Conservation (phyloP, 2,329 filamentous ascomycete genomes). For the Teratosphaeria zuluensis region DNA sequence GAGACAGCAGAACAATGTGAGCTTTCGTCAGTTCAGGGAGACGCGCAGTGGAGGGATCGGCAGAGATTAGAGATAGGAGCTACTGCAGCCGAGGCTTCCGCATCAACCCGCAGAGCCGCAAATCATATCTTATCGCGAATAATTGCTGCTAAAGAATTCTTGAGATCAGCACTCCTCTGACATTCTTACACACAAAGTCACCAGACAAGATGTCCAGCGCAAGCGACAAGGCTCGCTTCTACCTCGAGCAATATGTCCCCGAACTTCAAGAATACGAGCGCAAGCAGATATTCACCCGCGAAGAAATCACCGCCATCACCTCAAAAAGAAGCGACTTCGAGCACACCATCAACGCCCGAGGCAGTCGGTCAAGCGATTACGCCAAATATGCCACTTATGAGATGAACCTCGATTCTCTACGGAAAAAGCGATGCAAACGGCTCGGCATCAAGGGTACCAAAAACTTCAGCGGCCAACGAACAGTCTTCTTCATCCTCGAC, state of each 20-base stretch:
- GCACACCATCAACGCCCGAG: constrained; percentile 76
- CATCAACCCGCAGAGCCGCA: constrained; percentile 4
- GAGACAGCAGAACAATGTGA: neutral
- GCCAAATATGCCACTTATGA: constrained; percentile 70
- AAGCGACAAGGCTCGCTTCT: constrained; percentile 90
- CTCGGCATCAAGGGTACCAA: constrained; percentile 65
- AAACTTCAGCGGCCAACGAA: constrained; percentile 55
- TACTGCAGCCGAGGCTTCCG: neutral
- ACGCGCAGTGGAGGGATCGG: neutral
- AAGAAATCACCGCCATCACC: constrained; percentile 82
- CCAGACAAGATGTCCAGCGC: constrained; percentile 61
- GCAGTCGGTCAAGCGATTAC: constrained; percentile 68
- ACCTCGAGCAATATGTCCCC: constrained; percentile 81
- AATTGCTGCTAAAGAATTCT: neutral
- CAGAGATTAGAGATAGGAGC: neutral
- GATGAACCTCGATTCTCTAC: constrained; percentile 60
- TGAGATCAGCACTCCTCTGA: neutral
- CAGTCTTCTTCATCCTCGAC: constrained; percentile 83
- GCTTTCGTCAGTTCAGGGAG: neutral
- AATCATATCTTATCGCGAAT: neutral
- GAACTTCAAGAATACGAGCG: constrained; percentile 87
- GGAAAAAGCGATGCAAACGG: constrained; percentile 72
- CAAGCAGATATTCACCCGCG: constrained; percentile 82
- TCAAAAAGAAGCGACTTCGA: constrained; percentile 89
- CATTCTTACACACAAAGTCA: neutral